Evolutionary conservation across 1,284 basidiomycete species (phyloP).

Genomic region (Bondarzewia mesenterica): DNA sequence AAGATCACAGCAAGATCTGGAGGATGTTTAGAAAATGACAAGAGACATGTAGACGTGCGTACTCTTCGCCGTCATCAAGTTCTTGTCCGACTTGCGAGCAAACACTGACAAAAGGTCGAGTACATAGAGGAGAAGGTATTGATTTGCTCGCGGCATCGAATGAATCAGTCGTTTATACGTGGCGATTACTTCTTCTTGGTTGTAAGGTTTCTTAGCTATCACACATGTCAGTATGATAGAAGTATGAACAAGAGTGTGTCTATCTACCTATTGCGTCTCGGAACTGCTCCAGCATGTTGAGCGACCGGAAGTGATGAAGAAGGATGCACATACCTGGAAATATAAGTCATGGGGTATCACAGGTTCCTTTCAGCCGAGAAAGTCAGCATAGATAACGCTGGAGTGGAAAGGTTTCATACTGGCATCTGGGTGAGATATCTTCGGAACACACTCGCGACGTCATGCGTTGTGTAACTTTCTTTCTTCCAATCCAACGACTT

Average conservation of each 20-base stretch:
- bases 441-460: conserved; percentile 93
- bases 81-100: conserved; percentile 84
- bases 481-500: conserved; percentile 88
- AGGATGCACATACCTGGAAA: conserved; percentile 54
- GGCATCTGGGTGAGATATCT: conserved; percentile 96
- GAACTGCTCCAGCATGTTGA: conserved; percentile 44
- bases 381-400: neutral
- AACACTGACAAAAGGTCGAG: conserved; percentile 95
- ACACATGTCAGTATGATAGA: conserved; percentile 2
- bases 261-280: conserved; percentile 68
- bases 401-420: conserved; percentile 38
- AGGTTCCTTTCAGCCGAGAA: conserved; percentile 53
- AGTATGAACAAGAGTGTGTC: conserved; percentile 5
- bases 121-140: conserved; percentile 93
- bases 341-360: conserved; percentile 88
- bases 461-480: conserved; percentile 85
- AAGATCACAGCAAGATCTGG: conserved; percentile 92
- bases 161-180: conserved; percentile 84
- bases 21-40: neutral
- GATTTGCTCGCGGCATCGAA: conserved; percentile 80
- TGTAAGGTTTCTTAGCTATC: conserved; percentile 57
- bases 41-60: conserved; percentile 22
- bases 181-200: conserved; percentile 60
- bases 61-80: conserved; percentile 95
- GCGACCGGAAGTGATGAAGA: conserved; percentile 1